A percentile compares a stretch with the other conserved stretches of the same genome.
phyloP scores from a whole-genome alignment of 2,329 filamentous ascomycete genomes.

The Akanthomyces muscarius region DNA sequence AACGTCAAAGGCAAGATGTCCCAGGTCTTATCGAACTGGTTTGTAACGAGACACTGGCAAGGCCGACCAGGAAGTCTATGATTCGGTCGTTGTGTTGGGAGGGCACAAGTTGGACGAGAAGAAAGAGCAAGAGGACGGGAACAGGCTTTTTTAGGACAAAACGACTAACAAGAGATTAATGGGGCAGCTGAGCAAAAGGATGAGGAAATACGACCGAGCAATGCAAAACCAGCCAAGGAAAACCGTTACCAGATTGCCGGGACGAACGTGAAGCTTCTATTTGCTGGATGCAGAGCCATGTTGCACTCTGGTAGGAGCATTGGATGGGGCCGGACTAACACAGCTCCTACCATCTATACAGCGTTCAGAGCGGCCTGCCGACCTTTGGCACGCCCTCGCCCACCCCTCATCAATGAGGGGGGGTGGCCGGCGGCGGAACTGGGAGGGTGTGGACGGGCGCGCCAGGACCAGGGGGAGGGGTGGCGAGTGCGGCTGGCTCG shows the following conservation, averaged over 20 bases:
- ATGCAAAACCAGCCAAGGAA: constrained; percentile 14
- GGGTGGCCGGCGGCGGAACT: neutral
- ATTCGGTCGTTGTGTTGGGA: neutral
- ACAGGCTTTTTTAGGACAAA: constrained; percentile 6
- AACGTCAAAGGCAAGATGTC: neutral
- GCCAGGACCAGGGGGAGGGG: neutral
- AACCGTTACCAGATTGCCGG: constrained; percentile 19
- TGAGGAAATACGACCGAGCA: constrained; percentile 16
- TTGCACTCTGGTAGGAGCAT: constrained; percentile 16
- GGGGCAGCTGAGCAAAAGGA: constrained; percentile 17
- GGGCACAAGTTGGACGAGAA: constrained; percentile 1
- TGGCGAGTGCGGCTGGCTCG: constrained; percentile 7
- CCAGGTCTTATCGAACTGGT: neutral
- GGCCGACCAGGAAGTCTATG: neutral
- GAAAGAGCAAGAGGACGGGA: constrained; percentile 10
- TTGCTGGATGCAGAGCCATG: constrained; percentile 15
- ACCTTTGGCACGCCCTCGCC: neutral
- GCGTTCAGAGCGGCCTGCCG: neutral
- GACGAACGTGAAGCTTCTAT: constrained; percentile 16
- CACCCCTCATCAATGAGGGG: neutral
- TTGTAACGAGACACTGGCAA: neutral
- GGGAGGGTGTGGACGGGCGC: constrained; percentile 1
- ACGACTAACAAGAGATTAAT: constrained; percentile 13
- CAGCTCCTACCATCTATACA: neutral
- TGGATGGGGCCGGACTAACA: constrained; percentile 16